phyloP scores from a whole-genome alignment of 2,329 filamentous ascomycete species.

The Orbilia blumenaviensis region DNA sequence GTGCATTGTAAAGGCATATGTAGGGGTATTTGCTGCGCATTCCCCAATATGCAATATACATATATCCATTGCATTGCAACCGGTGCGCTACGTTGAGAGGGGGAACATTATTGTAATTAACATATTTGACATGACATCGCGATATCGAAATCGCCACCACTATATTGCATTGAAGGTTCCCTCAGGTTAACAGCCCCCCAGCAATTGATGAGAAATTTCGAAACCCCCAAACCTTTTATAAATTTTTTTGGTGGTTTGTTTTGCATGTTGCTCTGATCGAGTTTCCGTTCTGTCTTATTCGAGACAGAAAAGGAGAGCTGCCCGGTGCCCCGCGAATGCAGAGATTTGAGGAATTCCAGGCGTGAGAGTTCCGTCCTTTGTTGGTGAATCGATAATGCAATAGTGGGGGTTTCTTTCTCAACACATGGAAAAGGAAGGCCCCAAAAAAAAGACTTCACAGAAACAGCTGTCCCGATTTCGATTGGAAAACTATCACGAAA shows the following conservation, averaged over 20 bases:
- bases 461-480: not conserved
- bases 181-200: slow-evolving; percentile 1
- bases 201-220: slow-evolving; percentile 32
- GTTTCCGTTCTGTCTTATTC: slow-evolving; percentile 37
- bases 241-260: too few relatives aligned
- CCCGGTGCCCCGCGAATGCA: slow-evolving; percentile 31
- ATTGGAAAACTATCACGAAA: slow-evolving; percentile 7
- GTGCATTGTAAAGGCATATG: slow-evolving; percentile 15
- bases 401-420: slow-evolving; percentile 33
- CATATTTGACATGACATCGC: slow-evolving; percentile 22
- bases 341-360: slow-evolving; percentile 19
- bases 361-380: slow-evolving; percentile 28
- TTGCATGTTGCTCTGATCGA: slow-evolving; percentile 30
- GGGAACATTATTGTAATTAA: not conserved
- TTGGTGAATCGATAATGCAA: slow-evolving; percentile 17
- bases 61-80: slow-evolving; percentile 17
- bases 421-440: slow-evolving; percentile 49
- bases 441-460: slow-evolving; percentile 8
- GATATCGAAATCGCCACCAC: slow-evolving; percentile 18
- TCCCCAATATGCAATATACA: slow-evolving; percentile 12
- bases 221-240: slow-evolving; percentile 42
- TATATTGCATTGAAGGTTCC: slow-evolving; percentile 14
- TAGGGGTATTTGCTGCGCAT: slow-evolving; percentile 22
- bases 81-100: slow-evolving; percentile 23
- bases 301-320: slow-evolving; percentile 19